Evolutionary conservation across 371 early-diverging fungal species (phyloP).

Genomic region (Nematocida major): DNA sequence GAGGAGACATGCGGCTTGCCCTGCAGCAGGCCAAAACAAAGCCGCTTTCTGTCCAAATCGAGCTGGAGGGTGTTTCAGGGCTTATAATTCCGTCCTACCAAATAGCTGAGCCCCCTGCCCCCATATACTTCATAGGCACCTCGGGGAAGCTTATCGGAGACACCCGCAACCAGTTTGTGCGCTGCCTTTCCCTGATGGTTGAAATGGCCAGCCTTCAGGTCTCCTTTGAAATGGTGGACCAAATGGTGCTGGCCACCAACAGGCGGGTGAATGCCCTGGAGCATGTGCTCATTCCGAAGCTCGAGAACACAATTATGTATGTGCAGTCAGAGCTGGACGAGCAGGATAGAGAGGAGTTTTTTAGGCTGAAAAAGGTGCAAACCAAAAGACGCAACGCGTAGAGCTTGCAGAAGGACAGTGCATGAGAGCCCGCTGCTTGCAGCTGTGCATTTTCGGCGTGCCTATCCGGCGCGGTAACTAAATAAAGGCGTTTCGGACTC

Average conservation of each 20-base stretch:
- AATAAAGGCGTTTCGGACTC: too few species aligned
- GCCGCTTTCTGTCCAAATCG: slow-evolving; percentile 36
- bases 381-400: slow-evolving; percentile 39
- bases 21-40: slow-evolving; percentile 52
- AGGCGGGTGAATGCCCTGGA: slow-evolving; percentile 98
- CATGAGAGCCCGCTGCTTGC: too few species aligned
- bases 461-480: too few species aligned
- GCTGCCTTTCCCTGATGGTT: slow-evolving; percentile 80
- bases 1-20: slow-evolving; percentile 72
- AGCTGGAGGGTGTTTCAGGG: slow-evolving; percentile 53
- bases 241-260: slow-evolving; percentile 94
- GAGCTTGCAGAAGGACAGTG: not conserved
- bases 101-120: slow-evolving; percentile 10
- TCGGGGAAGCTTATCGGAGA: slow-evolving; percentile 89
- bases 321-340: slow-evolving; percentile 96
- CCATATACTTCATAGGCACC: slow-evolving; percentile 78
- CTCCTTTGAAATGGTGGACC: slow-evolving; percentile 87
- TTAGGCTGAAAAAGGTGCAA: slow-evolving; percentile 67
- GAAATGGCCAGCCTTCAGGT: slow-evolving; percentile 80
- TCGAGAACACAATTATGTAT: slow-evolving; percentile 91
- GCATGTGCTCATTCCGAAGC: slow-evolving; percentile 89
- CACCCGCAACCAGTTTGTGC: slow-evolving; percentile 82
- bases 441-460: too few species aligned
- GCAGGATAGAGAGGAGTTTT: slow-evolving; percentile 98
- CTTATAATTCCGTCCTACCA: slow-evolving; percentile 48